Evolutionary conservation across 257 asterid genomes (phyloP).

Genomic region (Lycium ferocissimum): DNA sequence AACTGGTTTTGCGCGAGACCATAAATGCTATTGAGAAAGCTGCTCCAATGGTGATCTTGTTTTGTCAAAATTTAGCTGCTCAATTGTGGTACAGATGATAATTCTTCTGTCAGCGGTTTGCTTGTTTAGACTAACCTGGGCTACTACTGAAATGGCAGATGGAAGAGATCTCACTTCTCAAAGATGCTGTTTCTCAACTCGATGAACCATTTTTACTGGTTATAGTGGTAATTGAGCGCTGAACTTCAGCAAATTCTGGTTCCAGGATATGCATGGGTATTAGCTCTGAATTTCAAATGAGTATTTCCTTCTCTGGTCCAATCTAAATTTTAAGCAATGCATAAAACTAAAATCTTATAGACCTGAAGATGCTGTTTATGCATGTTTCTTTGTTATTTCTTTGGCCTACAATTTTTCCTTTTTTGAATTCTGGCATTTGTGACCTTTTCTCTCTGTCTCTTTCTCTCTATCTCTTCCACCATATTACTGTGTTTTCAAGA

Average conservation of each 20-base stretch:
- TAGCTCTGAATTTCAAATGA: constrained; percentile 87
- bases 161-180: constrained; percentile 97
- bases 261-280: constrained; percentile 96
- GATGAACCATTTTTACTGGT: constrained; percentile 97
- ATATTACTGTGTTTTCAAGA: background rate
- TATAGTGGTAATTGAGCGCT: constrained; percentile 99
- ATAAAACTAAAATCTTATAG: constrained; percentile 5
- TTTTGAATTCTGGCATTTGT: constrained; percentile 2
- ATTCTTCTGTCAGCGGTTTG: constrained; percentile 36
- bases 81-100: constrained; percentile 39
- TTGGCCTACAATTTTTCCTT: background rate
- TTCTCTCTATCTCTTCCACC: background rate
- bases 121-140: constrained; percentile 43
- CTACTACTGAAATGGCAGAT: constrained; percentile 67
- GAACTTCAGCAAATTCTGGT: constrained; percentile 99
- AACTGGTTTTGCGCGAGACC: constrained; percentile 67
- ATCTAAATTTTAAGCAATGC: constrained; percentile 35
- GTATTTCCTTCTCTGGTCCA: constrained; percentile 51
- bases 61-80: constrained; percentile 68
- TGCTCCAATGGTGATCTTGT: constrained; percentile 92
- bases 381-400: background rate
- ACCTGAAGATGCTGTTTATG: background rate
- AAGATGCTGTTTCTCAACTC: constrained; percentile 97
- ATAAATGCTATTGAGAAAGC: constrained; percentile 70
- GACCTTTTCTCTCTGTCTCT: background rate